Evolutionary conservation across 176 grass and related monocot genomes (phyloP), one percentile per base, ranked within the genome.

Genomic region (Zoysia japonica): DNA sequence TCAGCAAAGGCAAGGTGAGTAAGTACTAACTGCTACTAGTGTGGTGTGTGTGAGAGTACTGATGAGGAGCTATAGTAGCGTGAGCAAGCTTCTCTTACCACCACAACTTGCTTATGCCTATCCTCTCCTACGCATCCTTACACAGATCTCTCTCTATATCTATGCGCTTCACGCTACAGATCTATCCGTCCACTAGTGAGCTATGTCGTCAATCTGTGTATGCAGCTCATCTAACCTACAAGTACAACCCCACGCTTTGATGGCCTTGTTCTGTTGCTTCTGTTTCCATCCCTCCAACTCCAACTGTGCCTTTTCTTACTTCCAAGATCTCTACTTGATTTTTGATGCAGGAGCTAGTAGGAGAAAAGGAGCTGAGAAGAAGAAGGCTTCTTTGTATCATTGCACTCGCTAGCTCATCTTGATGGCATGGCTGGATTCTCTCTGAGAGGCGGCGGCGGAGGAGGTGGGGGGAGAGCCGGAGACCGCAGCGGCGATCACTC

Each of bases 361-460:
- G 28, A 28, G 28, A 28, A 28, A 28, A 28, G 51, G 41, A 36
- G 70, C 12, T 15, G 12, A 53, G 56, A 28, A 28, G 28, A 28
- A 28, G 28, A 28, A 70, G 35, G 47, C 47, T 38, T 63, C 35
- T 65, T 78, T 7, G 7, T 68, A 28, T 28, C 28, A 43, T 54
- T 54, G 61, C 73, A 28, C 74, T 70, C 46, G 10, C 13, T 9
- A 4, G 43, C 37, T 79, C 48, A 51, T 75, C 84, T 87, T 80
- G 88, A 94, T 91, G 92, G 84, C 88, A 97, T 97, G 94, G 94
- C 94, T 47, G 94, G 88, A 71, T 97, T 97, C 87, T 89, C 90
- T 89, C 75, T 97, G 92, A 92, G 91, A 77, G 88, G 94, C 66
- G 90, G 87, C 9, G 80, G 84, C 5, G 68, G 69, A 0, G 80